Evolutionary conservation across 2,329 filamentous ascomycete species (phyloP), one percentile per base, ranked within the genome.

Genomic region (Fusarium sp.): DNA sequence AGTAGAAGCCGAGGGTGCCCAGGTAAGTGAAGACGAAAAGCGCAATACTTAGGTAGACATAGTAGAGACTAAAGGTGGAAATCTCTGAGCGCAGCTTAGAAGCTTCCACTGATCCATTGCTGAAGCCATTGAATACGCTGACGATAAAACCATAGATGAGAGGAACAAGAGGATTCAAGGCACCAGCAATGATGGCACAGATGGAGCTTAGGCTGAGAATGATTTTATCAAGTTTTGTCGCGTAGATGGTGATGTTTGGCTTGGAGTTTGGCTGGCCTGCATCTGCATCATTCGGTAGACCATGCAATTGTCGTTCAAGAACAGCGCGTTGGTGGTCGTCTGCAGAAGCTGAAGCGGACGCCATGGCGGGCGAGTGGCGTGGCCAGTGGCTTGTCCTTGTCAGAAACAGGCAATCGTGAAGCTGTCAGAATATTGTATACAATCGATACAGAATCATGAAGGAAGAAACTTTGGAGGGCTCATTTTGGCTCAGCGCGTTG

Each of bases 1-100:
- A 45, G 73, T 96, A 95, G 81, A 95, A 97, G 22, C 92, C 91
- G 20, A 95, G 88, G 1, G 93, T 97, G 32, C 89, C 86, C 63
- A 95, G 81, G 78, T 95, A 95, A 43, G 90, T 86, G 4, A 89
- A 88, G 51, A 91, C 81, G 72, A 94, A 95, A 76, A 93, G 90
- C 63, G 84, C 92, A 63, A 95, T 89, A 42, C 88, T 92, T 54
- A 96, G 86, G 77, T 95, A 95, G 38, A 96, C 81, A 32, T 43
- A 54, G 38, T 54, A 54, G 18, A 53, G 68, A 40, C 50, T 53
- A 9, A 43, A 53, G 18, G 50, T 53, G n/a, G 50, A 53, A 20
- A 53, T 53, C 9, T 53, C 34, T 8, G 50, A 53, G n/a, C 50
- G 50, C 18, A 53, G 50, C 32, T 53, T 3, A 18, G 50, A 43